These are phyloP conservation scores for Aspergillus taichungensis DNA, from an alignment of 495 filamentous ascomycete species.

Conservation along the genomic window DNA sequence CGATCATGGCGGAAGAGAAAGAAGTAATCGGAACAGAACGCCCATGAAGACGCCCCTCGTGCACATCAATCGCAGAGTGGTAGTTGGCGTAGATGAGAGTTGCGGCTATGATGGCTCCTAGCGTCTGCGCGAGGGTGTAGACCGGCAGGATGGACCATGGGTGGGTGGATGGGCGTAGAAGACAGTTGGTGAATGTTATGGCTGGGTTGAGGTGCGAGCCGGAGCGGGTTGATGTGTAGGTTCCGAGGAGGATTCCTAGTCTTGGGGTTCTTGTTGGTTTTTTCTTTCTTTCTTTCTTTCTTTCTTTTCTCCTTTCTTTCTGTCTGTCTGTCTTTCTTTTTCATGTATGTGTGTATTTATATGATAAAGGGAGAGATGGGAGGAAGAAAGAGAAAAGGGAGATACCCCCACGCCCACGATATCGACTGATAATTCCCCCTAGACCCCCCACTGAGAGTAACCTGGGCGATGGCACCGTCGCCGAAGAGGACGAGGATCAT, in stretches of 20 bases:
- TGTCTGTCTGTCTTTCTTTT: no score
- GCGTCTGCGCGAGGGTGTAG: constrained; percentile 44
- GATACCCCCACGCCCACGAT: constrained; percentile 55
- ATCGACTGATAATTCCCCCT: constrained; percentile 53
- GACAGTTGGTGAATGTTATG: constrained; percentile 53
- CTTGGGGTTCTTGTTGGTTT: constrained; percentile 7
- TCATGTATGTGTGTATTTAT: no score
- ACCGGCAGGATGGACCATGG: constrained; percentile 52
- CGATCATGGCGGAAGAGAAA: no score
- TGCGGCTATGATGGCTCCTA: constrained; percentile 47
- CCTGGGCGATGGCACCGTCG: constrained; percentile 52
- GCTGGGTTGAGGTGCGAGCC: constrained; percentile 60
- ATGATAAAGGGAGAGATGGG: neutral
- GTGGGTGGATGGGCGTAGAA: constrained; percentile 42
- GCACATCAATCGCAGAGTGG: constrained; percentile 43
- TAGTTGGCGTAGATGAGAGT: constrained; percentile 52
- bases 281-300: no score
- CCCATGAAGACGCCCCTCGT: constrained; percentile 44
- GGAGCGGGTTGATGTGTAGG: constrained; percentile 49
- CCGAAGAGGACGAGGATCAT: constrained; percentile 58
- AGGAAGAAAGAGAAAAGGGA: neutral
- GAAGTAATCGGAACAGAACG: constrained; percentile 50
- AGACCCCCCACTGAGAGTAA: constrained; percentile 40
- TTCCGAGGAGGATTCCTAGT: constrained; percentile 56
- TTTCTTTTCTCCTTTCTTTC: no score